phyloP scores from a whole-genome alignment of 2,329 filamentous ascomycete genomes.

The Chrysosphaeria jannelii region DNA sequence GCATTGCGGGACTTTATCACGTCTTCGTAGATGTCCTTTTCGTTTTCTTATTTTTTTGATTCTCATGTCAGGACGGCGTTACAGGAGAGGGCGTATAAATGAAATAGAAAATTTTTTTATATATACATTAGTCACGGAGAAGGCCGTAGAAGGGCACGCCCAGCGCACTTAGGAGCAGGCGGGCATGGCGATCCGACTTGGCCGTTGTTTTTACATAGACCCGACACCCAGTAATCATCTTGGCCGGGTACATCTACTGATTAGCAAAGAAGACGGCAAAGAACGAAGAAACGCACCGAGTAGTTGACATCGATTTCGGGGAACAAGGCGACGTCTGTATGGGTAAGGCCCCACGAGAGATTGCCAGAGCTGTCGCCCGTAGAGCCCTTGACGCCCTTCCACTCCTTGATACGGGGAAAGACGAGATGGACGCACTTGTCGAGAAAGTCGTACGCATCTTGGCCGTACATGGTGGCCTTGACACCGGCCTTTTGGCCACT shows the following conservation, averaged over 20 bases:
- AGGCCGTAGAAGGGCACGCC: slow-evolving; percentile 53
- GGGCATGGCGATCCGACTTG: slow-evolving; percentile 57
- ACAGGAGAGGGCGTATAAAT: neutral
- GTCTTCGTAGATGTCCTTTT: neutral
- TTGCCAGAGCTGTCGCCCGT: slow-evolving; percentile 78
- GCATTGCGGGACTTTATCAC: slow-evolving; percentile 19
- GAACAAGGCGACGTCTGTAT: slow-evolving; percentile 53
- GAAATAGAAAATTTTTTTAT: neutral
- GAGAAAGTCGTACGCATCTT: slow-evolving; percentile 68
- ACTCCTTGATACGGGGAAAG: slow-evolving; percentile 87
- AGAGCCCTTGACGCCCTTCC: slow-evolving; percentile 33
- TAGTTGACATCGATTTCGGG: slow-evolving; percentile 90
- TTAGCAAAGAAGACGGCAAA: slow-evolving; percentile 3
- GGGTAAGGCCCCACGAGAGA: slow-evolving; percentile 49
- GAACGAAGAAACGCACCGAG: slow-evolving; percentile 11
- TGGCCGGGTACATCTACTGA: slow-evolving; percentile 24
- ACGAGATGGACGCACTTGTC: slow-evolving; percentile 77
- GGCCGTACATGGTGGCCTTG: slow-evolving; percentile 48
- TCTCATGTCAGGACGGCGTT: slow-evolving; percentile 4
- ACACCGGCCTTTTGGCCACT: slow-evolving; percentile 42
- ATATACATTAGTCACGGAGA: slow-evolving; percentile 7
- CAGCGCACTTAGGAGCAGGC: slow-evolving; percentile 39
- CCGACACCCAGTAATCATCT: slow-evolving; percentile 62
- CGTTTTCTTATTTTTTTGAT: slow-evolving; percentile 1
- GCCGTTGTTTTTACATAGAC: slow-evolving; percentile 64